Base-by-base conservation (phyloP, 2,329 filamentous ascomycete genomes). In the Aspergillus luchuensis region DNA sequence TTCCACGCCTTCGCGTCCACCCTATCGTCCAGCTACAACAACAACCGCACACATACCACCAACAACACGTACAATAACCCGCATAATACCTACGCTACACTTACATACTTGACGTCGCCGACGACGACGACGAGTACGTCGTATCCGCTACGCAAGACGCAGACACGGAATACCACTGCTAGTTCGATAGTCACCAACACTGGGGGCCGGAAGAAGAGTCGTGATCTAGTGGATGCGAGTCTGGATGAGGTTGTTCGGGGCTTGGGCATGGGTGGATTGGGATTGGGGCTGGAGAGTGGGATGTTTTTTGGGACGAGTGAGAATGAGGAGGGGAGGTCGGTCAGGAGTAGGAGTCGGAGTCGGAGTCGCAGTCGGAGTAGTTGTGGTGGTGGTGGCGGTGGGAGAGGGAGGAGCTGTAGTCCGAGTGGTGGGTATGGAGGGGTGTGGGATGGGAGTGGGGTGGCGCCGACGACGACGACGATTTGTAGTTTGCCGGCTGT, bases 1-100 rank as follows among this genome's bases (percentile, higher is more conserved):
- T 69, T 81, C 60, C 67, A 61, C 25, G 53, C 67, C 21, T 65
- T 71, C 49, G 51, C 58, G 5, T 57, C 64, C 5, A 64, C 58
- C 13, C 33, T 69, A 59, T 17, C 23, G 38, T 17, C 51, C 61
- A 15, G 33, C 54, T 48, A 30, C 52, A 48, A 17, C 10, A 54
- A 17, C 10, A 36, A 36, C 33, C 33, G 33, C 49, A n/a, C 36
- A 49, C 17, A 19, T 25, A 21, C 48, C 15, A 36, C 57, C 8
- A n/a, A 45, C 7, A 48, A 53, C 17, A 38, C 21, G n/a, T 48
- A 51, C 36, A 43, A 41, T 10, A 38, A 13, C 21, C 19, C 50
- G 0, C 15, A 36, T 36, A 36, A 36, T 36, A 36, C 33, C 33
- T 36, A 36, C 33, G 33, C 33, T 13, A 36, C 33, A 5, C 33